Percentiles rank a stretch among this genome's conserved stretches.
Evolutionary conservation across 495 filamentous ascomycete genomes (phyloP).

Genomic region (Penicillium herquei): DNA sequence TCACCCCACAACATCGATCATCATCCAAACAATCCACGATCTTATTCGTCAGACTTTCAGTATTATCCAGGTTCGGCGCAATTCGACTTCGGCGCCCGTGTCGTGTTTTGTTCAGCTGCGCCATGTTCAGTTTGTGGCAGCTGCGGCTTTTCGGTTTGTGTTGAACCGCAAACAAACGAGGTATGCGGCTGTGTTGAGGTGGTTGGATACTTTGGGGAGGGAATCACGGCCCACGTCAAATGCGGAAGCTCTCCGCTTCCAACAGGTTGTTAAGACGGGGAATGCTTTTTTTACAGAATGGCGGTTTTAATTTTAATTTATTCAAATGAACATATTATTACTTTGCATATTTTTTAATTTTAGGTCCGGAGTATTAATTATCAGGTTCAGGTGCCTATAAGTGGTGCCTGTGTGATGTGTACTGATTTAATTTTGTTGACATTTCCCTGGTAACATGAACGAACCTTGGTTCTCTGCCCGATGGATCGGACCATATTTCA

Average conservation of each 20-base stretch:
- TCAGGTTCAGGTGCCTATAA: too few relatives aligned
- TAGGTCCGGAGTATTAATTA: too few relatives aligned
- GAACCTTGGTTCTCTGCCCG: not conserved
- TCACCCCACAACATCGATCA: constrained; percentile 51
- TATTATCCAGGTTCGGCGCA: constrained; percentile 60
- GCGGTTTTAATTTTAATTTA: constrained; percentile 33
- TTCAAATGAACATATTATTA: not conserved
- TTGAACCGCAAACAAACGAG: constrained; percentile 66
- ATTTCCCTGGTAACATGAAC: not conserved
- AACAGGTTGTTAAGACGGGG: constrained; percentile 32
- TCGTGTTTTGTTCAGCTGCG: constrained; percentile 57
- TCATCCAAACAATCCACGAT: constrained; percentile 66
- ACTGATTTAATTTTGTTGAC: too few relatives aligned
- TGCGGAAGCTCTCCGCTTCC: constrained; percentile 25
- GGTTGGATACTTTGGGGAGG: constrained; percentile 53
- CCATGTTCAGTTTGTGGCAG: constrained; percentile 69
- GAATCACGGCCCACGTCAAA: constrained; percentile 32
- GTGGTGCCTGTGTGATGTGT: too few relatives aligned
- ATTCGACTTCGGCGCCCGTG: constrained; percentile 29
- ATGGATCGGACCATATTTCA: not conserved
- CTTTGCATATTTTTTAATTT: too few relatives aligned
- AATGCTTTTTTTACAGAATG: constrained; percentile 38
- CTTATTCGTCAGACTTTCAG: constrained; percentile 62
- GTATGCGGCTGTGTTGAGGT: constrained; percentile 57
- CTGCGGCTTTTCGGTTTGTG: constrained; percentile 64